phyloP scores from a whole-genome alignment of 768 basidiomycete genomes.

The Termitomyces sp. region DNA sequence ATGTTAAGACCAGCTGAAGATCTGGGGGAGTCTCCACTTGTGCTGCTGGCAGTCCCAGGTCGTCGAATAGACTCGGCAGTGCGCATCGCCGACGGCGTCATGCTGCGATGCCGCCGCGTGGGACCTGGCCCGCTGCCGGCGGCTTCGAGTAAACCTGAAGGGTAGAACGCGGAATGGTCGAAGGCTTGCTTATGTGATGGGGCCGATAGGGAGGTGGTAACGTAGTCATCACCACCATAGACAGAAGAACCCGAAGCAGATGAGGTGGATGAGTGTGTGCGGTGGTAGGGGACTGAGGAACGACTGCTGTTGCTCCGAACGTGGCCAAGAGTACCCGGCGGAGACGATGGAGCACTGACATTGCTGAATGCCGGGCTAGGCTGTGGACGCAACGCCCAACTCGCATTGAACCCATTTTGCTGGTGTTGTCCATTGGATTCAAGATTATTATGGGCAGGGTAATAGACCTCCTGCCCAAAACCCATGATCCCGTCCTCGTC shows the following conservation, averaged over 20 bases:
- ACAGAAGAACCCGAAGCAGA: conserved; percentile 27
- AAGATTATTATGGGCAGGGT: not conserved
- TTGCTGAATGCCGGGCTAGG: conserved; percentile 40
- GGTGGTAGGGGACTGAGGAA: conserved; percentile 20
- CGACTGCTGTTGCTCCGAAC: conserved; percentile 19
- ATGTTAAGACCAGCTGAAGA: conserved; percentile 28
- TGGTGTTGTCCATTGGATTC: not conserved
- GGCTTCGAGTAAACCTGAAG: conserved; percentile 35
- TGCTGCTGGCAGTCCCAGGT: conserved; percentile 41
- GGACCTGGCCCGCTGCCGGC: conserved; percentile 47
- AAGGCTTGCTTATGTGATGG: conserved; percentile 69
- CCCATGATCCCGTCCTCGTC: conserved; percentile 50
- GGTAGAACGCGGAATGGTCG: conserved; percentile 54
- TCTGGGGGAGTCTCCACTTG: conserved; percentile 31
- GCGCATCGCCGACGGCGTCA: conserved; percentile 65
- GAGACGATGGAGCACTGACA: conserved; percentile 37
- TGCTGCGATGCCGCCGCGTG: conserved; percentile 68
- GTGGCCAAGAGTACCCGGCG: conserved; percentile 22
- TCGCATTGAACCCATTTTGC: conserved; percentile 10
- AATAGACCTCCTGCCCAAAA: conserved; percentile 19
- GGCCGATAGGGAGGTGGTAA: conserved; percentile 55
- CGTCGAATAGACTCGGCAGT: conserved; percentile 48
- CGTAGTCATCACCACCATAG: conserved; percentile 33
- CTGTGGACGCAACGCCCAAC: conserved; percentile 39
- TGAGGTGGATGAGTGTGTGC: conserved; percentile 19